These are phyloP conservation scores for Solanum sparsipilum DNA, from an alignment of 257 asterid genomes.

Conservation along the genomic window DNA sequence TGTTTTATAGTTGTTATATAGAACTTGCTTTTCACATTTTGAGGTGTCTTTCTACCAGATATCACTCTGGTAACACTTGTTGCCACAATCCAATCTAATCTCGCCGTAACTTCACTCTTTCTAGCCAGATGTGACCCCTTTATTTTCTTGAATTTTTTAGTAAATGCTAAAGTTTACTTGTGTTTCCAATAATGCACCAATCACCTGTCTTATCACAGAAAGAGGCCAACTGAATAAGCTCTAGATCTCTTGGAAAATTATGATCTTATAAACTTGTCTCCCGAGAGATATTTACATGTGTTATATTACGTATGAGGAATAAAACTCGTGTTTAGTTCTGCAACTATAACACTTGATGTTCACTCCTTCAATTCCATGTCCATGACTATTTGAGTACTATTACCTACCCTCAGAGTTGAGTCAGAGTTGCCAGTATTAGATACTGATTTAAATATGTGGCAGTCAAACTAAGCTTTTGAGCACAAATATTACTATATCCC, in stretches of 20 bases:
- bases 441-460: background rate
- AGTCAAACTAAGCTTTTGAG: background rate
- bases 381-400: background rate
- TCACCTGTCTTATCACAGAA: background rate
- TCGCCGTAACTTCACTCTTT: too few relatives aligned
- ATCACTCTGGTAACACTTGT: background rate
- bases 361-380: background rate
- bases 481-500: background rate
- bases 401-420: background rate
- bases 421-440: background rate
- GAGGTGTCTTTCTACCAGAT: too few relatives aligned
- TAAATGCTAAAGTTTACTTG: background rate
- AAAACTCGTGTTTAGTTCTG: background rate
- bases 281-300: background rate
- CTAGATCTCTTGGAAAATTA: background rate
- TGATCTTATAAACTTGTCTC: background rate
- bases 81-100: background rate
- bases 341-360: background rate
- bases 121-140: background rate
- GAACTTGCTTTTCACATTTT: too few relatives aligned
- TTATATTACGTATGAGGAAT: background rate
- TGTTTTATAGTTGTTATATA: too few relatives aligned
- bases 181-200: background rate
- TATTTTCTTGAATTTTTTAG: background rate
- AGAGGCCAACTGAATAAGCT: background rate